A percentile compares a stretch with the other conserved stretches of the same genome.
Conservation (phyloP, 129 eudicot genomes). For the Ambrosia artemisiifolia region DNA sequence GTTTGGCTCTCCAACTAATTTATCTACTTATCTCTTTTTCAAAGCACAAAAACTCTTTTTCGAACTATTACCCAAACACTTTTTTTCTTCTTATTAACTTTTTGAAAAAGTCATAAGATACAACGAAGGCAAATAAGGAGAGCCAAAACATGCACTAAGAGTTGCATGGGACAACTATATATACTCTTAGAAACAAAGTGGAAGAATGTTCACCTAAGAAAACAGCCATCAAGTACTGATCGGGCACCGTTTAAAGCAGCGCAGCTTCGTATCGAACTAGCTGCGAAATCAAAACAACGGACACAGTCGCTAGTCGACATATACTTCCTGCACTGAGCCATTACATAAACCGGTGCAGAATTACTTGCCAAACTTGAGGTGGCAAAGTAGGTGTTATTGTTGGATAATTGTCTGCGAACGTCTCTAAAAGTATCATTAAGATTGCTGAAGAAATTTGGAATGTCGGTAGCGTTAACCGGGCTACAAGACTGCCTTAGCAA, state of each 20-base stretch:
- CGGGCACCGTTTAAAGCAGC: constrained; percentile 65
- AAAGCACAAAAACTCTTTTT: no score
- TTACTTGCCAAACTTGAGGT: constrained; percentile 48
- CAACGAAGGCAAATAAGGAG: no score
- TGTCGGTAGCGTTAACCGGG: constrained; percentile 42
- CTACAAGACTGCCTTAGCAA: constrained; percentile 53
- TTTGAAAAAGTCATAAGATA: no score
- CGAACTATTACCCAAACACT: no score
- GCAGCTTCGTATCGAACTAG: constrained; percentile 44
- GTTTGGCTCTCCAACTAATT: no score
- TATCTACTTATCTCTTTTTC: no score
- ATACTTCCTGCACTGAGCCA: constrained; percentile 70
- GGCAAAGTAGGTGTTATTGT: constrained; percentile 40
- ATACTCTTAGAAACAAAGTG: background rate
- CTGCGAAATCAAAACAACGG: constrained; percentile 57
- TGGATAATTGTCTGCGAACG: constrained; percentile 39
- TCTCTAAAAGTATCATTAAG: constrained; percentile 48
- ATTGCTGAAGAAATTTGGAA: constrained; percentile 38
- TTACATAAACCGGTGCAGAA: constrained; percentile 53
- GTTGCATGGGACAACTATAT: no score
- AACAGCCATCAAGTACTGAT: constrained; percentile 67
- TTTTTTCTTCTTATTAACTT: no score
- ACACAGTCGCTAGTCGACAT: constrained; percentile 46
- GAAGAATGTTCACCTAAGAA: constrained; percentile 45
- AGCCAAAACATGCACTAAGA: no score